Evolutionary conservation across 495 filamentous ascomycete species (phyloP).

Genomic region (Penicillium simplicissimum): DNA sequence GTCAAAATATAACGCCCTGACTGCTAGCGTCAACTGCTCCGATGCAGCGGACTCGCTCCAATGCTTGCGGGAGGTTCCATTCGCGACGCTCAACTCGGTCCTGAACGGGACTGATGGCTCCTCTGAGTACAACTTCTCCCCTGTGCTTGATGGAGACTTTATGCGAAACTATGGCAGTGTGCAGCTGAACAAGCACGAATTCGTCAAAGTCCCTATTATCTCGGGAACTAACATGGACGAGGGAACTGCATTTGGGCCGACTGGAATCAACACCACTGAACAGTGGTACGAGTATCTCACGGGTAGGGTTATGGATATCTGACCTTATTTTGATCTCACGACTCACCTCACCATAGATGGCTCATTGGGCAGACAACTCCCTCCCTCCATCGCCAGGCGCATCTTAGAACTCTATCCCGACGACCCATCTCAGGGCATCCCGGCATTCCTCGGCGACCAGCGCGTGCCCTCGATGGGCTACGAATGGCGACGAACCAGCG

Average conservation of each 20-base stretch:
- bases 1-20: constrained; percentile 41
- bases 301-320: constrained; percentile 23
- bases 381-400: constrained; percentile 34
- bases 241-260: constrained; percentile 45
- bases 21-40: constrained; percentile 38
- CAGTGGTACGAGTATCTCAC: constrained; percentile 48
- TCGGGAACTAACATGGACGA: constrained; percentile 52
- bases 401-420: constrained; percentile 54
- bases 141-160: constrained; percentile 55
- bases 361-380: constrained; percentile 33
- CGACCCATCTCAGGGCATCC: constrained; percentile 48
- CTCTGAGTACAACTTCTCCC: constrained; percentile 40
- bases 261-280: constrained; percentile 47
- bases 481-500: constrained; percentile 54
- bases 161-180: constrained; percentile 39
- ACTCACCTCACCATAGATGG: constrained; percentile 17
- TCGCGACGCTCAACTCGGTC: constrained; percentile 41
- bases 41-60: constrained; percentile 40
- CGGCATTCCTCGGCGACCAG: constrained; percentile 44
- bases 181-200: constrained; percentile 36
- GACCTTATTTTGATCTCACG: not conserved
- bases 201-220: constrained; percentile 52
- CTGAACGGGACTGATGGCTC: constrained; percentile 36
- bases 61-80: constrained; percentile 50
- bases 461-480: constrained; percentile 36